Conservation (phyloP, 345 rosid species). For the Garcia nutans region DNA sequence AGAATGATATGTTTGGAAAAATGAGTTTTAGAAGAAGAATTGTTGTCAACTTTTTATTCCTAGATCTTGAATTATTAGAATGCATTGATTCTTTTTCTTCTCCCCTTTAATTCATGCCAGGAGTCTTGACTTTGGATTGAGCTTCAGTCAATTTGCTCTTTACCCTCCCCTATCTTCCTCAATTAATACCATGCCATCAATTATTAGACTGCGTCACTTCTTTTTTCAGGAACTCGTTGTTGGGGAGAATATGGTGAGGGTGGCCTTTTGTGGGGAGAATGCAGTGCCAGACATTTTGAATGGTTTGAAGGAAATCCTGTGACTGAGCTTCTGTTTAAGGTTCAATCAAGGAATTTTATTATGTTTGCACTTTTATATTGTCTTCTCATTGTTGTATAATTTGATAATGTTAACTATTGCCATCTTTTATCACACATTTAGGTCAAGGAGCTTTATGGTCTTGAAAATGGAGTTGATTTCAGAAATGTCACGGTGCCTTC, state of each 20-base stretch:
- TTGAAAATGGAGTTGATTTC: conserved; percentile 63
- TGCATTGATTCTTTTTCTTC: too few relatives aligned
- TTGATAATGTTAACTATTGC: background rate
- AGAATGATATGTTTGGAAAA: background rate
- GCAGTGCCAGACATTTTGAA: conserved; percentile 68
- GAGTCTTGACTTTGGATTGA: background rate
- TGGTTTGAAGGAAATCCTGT: conserved; percentile 85
- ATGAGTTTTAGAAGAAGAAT: background rate
- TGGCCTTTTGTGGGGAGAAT: conserved; percentile 95
- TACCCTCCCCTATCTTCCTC: too few relatives aligned
- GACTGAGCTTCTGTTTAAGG: conserved; percentile 69
- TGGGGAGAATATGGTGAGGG: conserved; percentile 99
- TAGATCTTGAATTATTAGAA: background rate
- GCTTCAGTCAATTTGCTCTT: background rate
- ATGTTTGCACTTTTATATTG: background rate
- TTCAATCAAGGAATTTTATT: conserved; percentile 19
- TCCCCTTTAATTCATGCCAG: background rate
- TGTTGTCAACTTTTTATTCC: background rate
- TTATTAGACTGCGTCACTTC: background rate
- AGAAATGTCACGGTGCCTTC: conserved; percentile 75
- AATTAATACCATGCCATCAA: too few relatives aligned
- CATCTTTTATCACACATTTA: conserved; percentile 20
- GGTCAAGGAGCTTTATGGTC: conserved; percentile 97
- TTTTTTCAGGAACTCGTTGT: conserved; percentile 69
- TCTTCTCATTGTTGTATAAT: conserved; percentile 8